Evolutionary conservation across 768 basidiomycete genomes (phyloP).

Genomic region (Phlegmacium glaucopus): DNA sequence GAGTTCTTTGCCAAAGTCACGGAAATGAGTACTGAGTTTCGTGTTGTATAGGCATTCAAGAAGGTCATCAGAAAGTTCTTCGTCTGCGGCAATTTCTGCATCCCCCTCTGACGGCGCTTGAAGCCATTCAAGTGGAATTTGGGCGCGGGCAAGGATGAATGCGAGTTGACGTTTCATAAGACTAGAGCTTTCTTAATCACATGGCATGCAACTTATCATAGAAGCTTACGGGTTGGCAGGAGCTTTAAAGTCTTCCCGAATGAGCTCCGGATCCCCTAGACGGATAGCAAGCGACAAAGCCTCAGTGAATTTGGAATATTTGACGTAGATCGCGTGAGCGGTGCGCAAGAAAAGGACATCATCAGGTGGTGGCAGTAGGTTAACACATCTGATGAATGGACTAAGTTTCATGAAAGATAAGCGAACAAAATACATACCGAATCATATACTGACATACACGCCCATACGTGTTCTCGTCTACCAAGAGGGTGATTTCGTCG

Average conservation of each 20-base stretch:
- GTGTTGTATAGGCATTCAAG: slow-evolving; percentile 85
- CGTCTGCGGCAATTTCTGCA: slow-evolving; percentile 53
- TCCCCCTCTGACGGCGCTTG: slow-evolving; percentile 53
- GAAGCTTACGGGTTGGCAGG: slow-evolving; percentile 79
- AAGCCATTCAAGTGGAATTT: slow-evolving; percentile 88
- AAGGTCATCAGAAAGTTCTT: slow-evolving; percentile 63
- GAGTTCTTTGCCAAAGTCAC: slow-evolving; percentile 90
- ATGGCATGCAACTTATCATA: neutral
- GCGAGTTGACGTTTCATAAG: slow-evolving; percentile 95
- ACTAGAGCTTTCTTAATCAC: slow-evolving; percentile 30
- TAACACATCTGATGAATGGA: slow-evolving; percentile 63
- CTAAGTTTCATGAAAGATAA: slow-evolving; percentile 2
- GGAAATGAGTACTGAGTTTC: slow-evolving; percentile 80
- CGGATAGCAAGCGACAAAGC: slow-evolving; percentile 84
- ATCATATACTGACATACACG: slow-evolving; percentile 98
- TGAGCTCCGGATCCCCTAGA: slow-evolving; percentile 73
- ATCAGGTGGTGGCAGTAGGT: slow-evolving; percentile 88
- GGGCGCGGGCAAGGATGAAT: slow-evolving; percentile 88
- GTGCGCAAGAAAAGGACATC: slow-evolving; percentile 86
- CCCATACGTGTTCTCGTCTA: slow-evolving; percentile 83
- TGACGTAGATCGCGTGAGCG: slow-evolving; percentile 85
- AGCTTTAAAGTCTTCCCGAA: slow-evolving; percentile 84
- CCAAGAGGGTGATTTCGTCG: slow-evolving; percentile 66
- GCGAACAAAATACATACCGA: slow-evolving; percentile 44
- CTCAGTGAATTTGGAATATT: slow-evolving; percentile 86